Evolutionary conservation across 164 flowering plant species (phyloP), one percentile per base, ranked within the genome.

Genomic region (Magnolia changhungtana): DNA sequence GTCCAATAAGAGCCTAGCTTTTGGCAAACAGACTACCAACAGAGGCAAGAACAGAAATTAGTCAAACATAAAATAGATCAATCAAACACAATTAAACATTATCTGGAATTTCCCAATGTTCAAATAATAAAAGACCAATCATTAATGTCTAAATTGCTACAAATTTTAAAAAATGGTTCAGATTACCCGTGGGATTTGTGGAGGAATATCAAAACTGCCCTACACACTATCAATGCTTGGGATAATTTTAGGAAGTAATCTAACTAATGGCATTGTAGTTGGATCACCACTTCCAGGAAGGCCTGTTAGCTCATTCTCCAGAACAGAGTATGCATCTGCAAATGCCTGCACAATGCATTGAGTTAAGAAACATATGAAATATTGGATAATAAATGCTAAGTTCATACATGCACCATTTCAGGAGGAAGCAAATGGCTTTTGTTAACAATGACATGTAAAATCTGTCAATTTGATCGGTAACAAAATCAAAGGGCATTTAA

Each of bases 321-420:
- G 74, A 68, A 79, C 74, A 69, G 94, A 77, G 83, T 90, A 92
- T 67, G 98, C 98, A 84, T 95, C 98, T 68, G 97, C 88, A 87
- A 95, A 95, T 74, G 98, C 98, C 98, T 94, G 89, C 80, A 87
- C 13, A 61, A 80, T 31, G 63, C 70, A 78, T 1, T 77, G 21
- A 20, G 5, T 74, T 63, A 23, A 23, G 18, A 74, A 71, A 67
- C 75, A 31, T 19, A 50, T 4, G 1, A 63, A 31, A 31, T 1
- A 71, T 13, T 14, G 3, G 49, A 50, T 16, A 50, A 50, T 18
- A 14, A 45, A 31, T 16, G 27, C 19, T 0, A 37, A 69, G 50
- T 29, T 14, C 72, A 69, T 45, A 23, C 67, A 0, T 21, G 69
- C 71, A 29, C 27, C 59, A 70, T 70, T 49, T 70, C 8, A 70